phyloP scores from a whole-genome alignment of 1,284 basidiomycete species.

The Ganoderma lingzhi region DNA sequence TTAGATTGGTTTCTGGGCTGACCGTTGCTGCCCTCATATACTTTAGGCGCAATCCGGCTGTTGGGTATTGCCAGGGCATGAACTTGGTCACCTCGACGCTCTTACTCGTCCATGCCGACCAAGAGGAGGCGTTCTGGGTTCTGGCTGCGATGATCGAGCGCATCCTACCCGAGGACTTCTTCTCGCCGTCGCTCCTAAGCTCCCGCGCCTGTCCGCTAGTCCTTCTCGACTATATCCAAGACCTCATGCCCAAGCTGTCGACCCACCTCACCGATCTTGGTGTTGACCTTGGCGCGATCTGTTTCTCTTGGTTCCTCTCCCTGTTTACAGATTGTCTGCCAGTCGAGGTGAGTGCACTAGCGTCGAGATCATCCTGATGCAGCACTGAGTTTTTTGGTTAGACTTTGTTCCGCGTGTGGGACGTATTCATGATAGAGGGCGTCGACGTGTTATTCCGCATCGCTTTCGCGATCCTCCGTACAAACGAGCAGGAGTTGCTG shows the following conservation, averaged over 20 bases:
- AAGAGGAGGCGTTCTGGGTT: conserved; percentile 98
- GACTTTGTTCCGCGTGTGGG: conserved; percentile 94
- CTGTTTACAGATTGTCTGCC: conserved; percentile 97
- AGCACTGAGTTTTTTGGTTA: conserved; percentile 37
- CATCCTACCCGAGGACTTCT: conserved; percentile 85
- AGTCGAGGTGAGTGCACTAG: conserved; percentile 74
- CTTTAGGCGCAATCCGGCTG: conserved; percentile 78
- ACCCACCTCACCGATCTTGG: conserved; percentile 82
- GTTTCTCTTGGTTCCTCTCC: conserved; percentile 98
- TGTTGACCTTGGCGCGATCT: conserved; percentile 93
- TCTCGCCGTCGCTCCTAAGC: conserved; percentile 83
- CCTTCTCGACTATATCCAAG: conserved; percentile 86
- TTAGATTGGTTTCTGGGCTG: neutral
- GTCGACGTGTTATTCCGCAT: conserved; percentile 92
- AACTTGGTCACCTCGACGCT: conserved; percentile 95
- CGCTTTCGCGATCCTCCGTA: conserved; percentile 86
- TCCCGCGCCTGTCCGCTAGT: conserved; percentile 95
- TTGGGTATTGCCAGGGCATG: conserved; percentile 95
- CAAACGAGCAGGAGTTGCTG: conserved; percentile 85
- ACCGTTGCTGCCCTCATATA: conserved; percentile 5
- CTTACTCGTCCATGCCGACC: conserved; percentile 90
- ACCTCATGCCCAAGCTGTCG: conserved; percentile 79
- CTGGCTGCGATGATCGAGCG: conserved; percentile 90
- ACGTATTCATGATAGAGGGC: conserved; percentile 95
- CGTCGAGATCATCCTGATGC: neutral